Base-by-base conservation (phyloP, 2,329 filamentous ascomycete species). In the Xylaria multiplex region DNA sequence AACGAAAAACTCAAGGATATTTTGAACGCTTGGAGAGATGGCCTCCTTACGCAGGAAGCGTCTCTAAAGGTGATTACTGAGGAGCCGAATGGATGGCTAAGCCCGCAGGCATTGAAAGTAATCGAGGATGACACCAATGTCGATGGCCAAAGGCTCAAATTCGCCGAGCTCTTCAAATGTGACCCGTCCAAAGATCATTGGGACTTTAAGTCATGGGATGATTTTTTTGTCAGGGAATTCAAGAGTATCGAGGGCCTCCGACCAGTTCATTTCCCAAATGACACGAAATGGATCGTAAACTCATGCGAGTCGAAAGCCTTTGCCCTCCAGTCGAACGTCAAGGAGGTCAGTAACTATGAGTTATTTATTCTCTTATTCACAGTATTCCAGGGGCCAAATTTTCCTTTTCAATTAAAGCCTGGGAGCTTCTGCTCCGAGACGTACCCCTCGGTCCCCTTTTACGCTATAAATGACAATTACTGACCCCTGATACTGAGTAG, bases 221-320 rank as follows among this genome's bases (percentile, higher is more conserved):
- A 45, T 32, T 56, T 56, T 30, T 56, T 56, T 45, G 53, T 56
- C 16, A 45, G 53, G 14, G 22, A 2, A 45, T 56, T 56, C 37
- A 45, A 56, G 0, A 30, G 1, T 45, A 45, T 56, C 24, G 24
- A 56, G 3, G 14, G 27, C 13, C 42, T 11, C 14, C 55, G 55
- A 37, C 55, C 55, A 48, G 42, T 57, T 37, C 22, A 57, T 35
- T 6, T 14, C 19, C 55, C 42, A 48, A 6, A 37, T 37, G 24
- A 55, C 46, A 11, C 46, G 22, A 59, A 50, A 42, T 60, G 48
- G 58, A 45, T 60, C 48, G 58, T 60, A 35, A 53, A 16, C 58
- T 60, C 58, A 45, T 60, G 58, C 58, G 58, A 60, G 24, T 60
- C 58, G 11, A 52, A 60, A 45, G 48, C 58, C 24, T 60, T 60